Conservation (phyloP, 192 early-diverging fungal genomes). For the Phlyctochytrium arcticum region DNA sequence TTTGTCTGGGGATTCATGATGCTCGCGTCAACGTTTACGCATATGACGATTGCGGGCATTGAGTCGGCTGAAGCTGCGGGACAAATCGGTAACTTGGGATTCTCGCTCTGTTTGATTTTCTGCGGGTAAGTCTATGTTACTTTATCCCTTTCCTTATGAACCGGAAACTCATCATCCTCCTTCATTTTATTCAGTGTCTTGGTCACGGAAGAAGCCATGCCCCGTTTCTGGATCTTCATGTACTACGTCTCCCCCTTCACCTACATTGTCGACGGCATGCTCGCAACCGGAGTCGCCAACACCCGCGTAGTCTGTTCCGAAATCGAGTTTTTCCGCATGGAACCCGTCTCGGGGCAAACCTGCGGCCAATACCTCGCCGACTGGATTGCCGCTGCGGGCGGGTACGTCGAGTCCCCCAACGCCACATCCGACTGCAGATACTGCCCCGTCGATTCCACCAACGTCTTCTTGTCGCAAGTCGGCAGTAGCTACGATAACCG, state of each 20-base stretch:
- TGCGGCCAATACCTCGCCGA: slow-evolving; percentile 7
- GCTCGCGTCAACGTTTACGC: slow-evolving; percentile 1
- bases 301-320: slow-evolving; percentile 40
- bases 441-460: not conserved
- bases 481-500: slow-evolving; percentile 54
- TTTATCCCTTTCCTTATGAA: too few relatives aligned
- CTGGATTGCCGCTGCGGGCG: slow-evolving; percentile 24
- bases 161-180: too few relatives aligned
- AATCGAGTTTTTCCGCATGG: slow-evolving; percentile 41
- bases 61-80: slow-evolving; percentile 9
- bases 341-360: slow-evolving; percentile 31
- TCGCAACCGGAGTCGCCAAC: slow-evolving; percentile 54
- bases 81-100: slow-evolving; percentile 1
- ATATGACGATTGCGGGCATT: slow-evolving; percentile 9
- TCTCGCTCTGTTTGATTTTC: slow-evolving; percentile 14
- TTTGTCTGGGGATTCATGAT: slow-evolving; percentile 3
- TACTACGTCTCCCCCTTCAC: slow-evolving; percentile 61
- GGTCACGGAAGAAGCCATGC: slow-evolving; percentile 48
- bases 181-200: too few relatives aligned
- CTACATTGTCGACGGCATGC: slow-evolving; percentile 58
- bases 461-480: slow-evolving; percentile 30
- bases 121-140: too few relatives aligned
- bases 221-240: slow-evolving; percentile 63
- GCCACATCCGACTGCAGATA: slow-evolving; percentile 21
- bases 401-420: slow-evolving; percentile 43